phyloP scores from a whole-genome alignment of 768 basidiomycete genomes.

The Suillus brevipes region DNA sequence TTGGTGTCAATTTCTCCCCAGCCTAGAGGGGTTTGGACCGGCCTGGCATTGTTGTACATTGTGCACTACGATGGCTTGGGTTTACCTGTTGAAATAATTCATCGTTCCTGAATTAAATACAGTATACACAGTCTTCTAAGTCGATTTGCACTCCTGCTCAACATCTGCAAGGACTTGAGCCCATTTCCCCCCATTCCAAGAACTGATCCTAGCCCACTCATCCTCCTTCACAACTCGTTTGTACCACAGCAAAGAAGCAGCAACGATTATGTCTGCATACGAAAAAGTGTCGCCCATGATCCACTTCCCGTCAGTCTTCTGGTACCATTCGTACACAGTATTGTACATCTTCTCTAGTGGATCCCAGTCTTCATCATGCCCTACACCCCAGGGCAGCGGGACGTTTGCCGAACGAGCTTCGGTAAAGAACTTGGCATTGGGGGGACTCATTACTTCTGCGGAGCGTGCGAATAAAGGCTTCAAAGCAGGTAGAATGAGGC shows the following conservation, averaged over 20 bases:
- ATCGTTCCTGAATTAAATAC: neutral
- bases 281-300: neutral
- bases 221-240: neutral
- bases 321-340: neutral
- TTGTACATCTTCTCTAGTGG: neutral
- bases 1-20: no score
- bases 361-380: neutral
- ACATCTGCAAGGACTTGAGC: neutral
- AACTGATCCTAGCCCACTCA: neutral
- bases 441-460: neutral
- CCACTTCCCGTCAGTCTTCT: neutral
- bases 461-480: neutral
- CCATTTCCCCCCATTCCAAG: neutral
- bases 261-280: neutral
- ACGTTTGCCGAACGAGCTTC: neutral
- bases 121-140: neutral
- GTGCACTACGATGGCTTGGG: no score
- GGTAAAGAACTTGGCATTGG: neutral
- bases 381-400: neutral
- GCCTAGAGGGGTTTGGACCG: no score
- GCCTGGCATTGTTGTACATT: no score
- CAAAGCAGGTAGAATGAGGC: neutral
- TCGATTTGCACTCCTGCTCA: neutral
- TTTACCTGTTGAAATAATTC: neutral
- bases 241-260: neutral